Conservation (phyloP, 2,329 filamentous ascomycete genomes). For the Penicillium decumbens region DNA sequence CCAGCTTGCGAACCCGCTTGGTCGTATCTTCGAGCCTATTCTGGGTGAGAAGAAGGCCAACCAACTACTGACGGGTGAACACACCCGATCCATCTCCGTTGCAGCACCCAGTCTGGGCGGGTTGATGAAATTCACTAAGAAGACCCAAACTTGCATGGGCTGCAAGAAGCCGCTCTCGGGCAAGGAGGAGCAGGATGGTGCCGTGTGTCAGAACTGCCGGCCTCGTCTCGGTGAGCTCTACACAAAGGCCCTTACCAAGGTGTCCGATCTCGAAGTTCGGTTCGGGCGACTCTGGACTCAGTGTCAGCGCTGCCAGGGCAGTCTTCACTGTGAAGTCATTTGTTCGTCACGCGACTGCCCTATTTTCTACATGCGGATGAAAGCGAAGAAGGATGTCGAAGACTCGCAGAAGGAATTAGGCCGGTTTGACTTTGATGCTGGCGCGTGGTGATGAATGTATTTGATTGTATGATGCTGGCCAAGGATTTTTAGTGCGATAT, state of each 20-base stretch:
- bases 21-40: constrained; percentile 96
- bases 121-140: constrained; percentile 97
- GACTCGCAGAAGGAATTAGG: constrained; percentile 86
- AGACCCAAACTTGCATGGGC: constrained; percentile 96
- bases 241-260: constrained; percentile 80
- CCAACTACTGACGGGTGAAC: constrained; percentile 81
- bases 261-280: constrained; percentile 85
- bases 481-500: neutral
- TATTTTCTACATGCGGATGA: constrained; percentile 99
- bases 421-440: constrained; percentile 81
- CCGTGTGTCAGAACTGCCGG: constrained; percentile 81
- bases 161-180: constrained; percentile 92
- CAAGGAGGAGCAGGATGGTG: constrained; percentile 73
- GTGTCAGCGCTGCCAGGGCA: constrained; percentile 95
- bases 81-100: constrained; percentile 90
- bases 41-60: constrained; percentile 87
- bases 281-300: constrained; percentile 96
- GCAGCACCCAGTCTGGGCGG: constrained; percentile 87
- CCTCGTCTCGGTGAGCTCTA: constrained; percentile 88
- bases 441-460: constrained; percentile 53
- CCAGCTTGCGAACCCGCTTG: constrained; percentile 89
- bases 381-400: constrained; percentile 98
- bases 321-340: constrained; percentile 97
- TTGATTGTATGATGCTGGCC: constrained; percentile 16
- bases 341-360: constrained; percentile 95